These are phyloP conservation scores for Exserohilum rostratum DNA, from an alignment of 2,329 filamentous ascomycete genomes.

Conservation along the genomic window DNA sequence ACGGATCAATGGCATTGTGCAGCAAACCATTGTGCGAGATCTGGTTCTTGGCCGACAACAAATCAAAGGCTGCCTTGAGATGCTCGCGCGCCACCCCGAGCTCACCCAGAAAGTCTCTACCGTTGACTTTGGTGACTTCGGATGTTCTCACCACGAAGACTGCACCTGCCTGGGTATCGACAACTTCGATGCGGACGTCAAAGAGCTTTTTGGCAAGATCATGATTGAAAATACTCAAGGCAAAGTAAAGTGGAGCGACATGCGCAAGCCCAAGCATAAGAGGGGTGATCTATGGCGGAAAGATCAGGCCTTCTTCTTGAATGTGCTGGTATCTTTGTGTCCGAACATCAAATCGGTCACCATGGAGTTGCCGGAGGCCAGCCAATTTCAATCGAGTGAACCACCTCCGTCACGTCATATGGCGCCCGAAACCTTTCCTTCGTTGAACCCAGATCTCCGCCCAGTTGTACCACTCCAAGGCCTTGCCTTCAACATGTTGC, in stretches of 20 bases:
- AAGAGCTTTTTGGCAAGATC: slow-evolving; percentile 1
- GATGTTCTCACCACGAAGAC: neutral
- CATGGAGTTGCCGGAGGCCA: slow-evolving; percentile 16
- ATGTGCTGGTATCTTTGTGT: slow-evolving; percentile 15
- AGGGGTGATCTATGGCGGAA: slow-evolving; percentile 6
- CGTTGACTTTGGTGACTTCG: slow-evolving; percentile 22
- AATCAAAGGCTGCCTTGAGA: slow-evolving; percentile 16
- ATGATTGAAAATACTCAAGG: slow-evolving; percentile 4
- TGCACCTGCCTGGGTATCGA: slow-evolving; percentile 3
- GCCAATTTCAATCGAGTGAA: neutral
- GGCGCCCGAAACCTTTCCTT: neutral
- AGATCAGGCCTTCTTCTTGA: slow-evolving; percentile 15
- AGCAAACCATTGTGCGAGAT: slow-evolving; percentile 20
- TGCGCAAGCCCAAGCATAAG: neutral
- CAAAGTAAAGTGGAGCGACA: neutral
- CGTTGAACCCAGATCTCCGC: slow-evolving; percentile 4
- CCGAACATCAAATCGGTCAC: slow-evolving; percentile 20
- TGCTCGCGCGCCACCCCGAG: slow-evolving; percentile 11
- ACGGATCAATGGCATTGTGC: slow-evolving; percentile 15
- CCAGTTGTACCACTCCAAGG: slow-evolving; percentile 15
- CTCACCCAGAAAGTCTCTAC: slow-evolving; percentile 15
- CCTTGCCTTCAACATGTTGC: slow-evolving; percentile 5
- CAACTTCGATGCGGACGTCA: neutral
- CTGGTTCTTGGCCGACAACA: slow-evolving; percentile 13
- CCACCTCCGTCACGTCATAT: neutral